phyloP scores from a whole-genome alignment of 192 early-diverging fungal species.

The Coemansia sp. region DNA sequence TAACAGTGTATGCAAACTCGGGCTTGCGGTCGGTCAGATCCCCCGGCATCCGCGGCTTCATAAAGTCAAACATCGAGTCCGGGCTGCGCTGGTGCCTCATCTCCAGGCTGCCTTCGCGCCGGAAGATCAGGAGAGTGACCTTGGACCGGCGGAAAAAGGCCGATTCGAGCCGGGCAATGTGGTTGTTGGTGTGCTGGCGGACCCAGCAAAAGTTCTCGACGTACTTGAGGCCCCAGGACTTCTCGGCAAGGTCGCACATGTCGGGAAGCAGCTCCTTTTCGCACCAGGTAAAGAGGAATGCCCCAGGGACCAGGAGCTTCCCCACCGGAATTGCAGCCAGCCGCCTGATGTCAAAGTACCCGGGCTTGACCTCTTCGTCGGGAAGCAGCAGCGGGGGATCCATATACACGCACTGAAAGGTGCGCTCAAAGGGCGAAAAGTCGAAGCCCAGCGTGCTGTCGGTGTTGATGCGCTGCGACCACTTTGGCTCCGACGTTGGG shows the following conservation, averaged over 20 bases:
- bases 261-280: constrained; percentile 88
- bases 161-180: constrained; percentile 61
- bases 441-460: constrained; percentile 23
- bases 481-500: constrained; percentile 25
- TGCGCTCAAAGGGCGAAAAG: constrained; percentile 51
- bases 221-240: constrained; percentile 81
- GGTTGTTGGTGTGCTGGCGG: constrained; percentile 75
- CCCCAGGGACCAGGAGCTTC: constrained; percentile 60
- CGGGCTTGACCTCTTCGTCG: constrained; percentile 22
- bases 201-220: constrained; percentile 98
- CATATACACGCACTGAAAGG: constrained; percentile 84
- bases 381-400: constrained; percentile 74
- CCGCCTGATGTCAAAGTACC: constrained; percentile 23
- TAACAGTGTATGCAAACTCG: constrained; percentile 73
- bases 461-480: constrained; percentile 26
- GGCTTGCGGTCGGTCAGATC: constrained; percentile 65
- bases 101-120: constrained; percentile 85
- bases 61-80: constrained; percentile 93
- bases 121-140: constrained; percentile 80
- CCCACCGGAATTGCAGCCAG: constrained; percentile 47
- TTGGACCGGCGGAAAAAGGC: constrained; percentile 84
- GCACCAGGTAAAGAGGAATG: constrained; percentile 91
- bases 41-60: constrained; percentile 62
- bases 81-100: constrained; percentile 89
- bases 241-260: constrained; percentile 64